Evolutionary conservation across 2,329 filamentous ascomycete species (phyloP).

Genomic region (Arachnopeziza araneosa): DNA sequence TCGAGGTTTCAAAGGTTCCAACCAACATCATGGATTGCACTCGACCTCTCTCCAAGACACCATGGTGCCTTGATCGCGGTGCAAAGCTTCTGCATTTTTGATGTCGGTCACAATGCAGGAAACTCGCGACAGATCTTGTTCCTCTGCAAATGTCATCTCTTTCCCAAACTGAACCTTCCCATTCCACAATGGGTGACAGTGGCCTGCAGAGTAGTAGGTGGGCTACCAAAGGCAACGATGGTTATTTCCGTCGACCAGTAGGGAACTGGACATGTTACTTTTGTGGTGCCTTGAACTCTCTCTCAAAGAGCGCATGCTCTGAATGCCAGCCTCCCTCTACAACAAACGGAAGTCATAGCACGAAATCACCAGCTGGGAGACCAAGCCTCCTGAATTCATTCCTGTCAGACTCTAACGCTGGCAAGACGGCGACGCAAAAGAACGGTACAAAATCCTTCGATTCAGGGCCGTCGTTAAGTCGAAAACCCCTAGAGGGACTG

Average conservation of each 20-base stretch:
- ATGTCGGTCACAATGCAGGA: background rate
- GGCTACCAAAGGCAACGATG: background rate
- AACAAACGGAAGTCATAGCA: background rate
- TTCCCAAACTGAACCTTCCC: background rate
- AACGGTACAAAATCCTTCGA: background rate
- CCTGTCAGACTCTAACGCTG: too few species aligned
- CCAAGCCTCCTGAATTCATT: background rate
- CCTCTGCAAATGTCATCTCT: background rate
- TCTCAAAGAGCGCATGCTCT: background rate
- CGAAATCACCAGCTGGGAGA: background rate
- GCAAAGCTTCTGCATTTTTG: background rate
- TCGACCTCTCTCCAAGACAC: background rate
- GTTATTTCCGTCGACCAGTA: background rate
- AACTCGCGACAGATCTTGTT: background rate
- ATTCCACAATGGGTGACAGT: constrained; percentile 19
- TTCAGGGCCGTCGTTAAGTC: background rate
- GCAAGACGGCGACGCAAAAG: background rate
- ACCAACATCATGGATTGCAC: background rate
- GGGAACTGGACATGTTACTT: background rate
- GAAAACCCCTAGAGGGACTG: background rate
- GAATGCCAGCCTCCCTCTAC: background rate
- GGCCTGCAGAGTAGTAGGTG: background rate
- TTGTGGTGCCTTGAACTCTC: background rate
- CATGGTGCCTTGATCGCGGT: background rate
- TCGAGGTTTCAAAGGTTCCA: background rate